Conservation (phyloP, 768 basidiomycete species). For the Mycena vulgaris region DNA sequence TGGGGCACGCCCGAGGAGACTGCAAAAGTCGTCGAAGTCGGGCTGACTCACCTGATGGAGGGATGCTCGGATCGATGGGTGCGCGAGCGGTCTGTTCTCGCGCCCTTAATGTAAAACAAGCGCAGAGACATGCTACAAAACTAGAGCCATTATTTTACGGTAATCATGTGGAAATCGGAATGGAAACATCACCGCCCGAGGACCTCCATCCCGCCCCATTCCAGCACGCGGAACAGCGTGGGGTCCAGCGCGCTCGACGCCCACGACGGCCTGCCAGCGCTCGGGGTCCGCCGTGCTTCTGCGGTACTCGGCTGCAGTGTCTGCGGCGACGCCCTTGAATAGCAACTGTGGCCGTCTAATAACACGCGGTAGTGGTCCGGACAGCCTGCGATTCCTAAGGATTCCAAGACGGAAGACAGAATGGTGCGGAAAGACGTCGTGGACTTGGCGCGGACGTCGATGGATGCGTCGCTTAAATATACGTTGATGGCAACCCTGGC, state of each 20-base stretch:
- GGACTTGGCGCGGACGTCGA: conserved; percentile 57
- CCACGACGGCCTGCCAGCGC: conserved; percentile 54
- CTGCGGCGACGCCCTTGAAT: conserved; percentile 54
- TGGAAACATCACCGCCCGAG: too few species aligned
- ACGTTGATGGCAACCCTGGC: too few species aligned
- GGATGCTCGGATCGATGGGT: conserved; percentile 31
- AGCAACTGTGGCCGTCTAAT: too few species aligned
- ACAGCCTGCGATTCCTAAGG: too few species aligned
- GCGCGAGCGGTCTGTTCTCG: conserved; percentile 23
- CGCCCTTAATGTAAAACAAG: conserved; percentile 27
- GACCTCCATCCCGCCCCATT: conserved; percentile 67
- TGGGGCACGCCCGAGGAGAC: conserved; percentile 33
- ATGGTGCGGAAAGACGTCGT: conserved; percentile 61
- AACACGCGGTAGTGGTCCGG: too few species aligned
- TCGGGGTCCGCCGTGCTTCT: conserved; percentile 41
- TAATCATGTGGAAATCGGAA: too few species aligned
- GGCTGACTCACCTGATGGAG: conserved; percentile 25
- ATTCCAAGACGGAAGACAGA: too few species aligned
- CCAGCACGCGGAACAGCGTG: conserved; percentile 56
- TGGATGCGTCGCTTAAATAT: neutral
- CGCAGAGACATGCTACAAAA: too few species aligned
- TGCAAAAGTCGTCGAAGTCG: conserved; percentile 19
- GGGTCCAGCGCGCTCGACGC: conserved; percentile 50
- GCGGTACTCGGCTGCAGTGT: conserved; percentile 23
- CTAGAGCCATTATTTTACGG: too few species aligned